These are phyloP conservation scores for Pyronema omphalodes DNA, from an alignment of 495 filamentous ascomycete species.

Conservation along the genomic window DNA sequence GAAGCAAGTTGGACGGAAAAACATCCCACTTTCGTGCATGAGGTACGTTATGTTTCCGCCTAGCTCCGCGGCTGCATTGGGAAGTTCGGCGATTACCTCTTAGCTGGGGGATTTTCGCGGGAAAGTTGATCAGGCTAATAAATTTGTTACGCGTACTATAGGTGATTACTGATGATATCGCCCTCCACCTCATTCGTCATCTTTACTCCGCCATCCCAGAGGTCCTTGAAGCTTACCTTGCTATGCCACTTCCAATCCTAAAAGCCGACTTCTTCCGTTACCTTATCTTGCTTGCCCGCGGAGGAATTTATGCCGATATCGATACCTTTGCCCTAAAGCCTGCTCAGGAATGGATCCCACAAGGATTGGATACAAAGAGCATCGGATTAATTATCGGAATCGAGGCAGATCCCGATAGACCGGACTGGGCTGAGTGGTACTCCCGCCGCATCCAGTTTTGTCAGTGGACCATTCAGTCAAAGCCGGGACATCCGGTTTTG, in stretches of 20 bases:
- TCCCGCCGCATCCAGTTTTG: conserved; percentile 92
- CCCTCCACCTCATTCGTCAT: conserved; percentile 60
- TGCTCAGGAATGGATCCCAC: conserved; percentile 73
- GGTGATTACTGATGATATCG: conserved; percentile 80
- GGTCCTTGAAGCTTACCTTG: conserved; percentile 76
- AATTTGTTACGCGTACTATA: background rate
- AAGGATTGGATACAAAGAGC: conserved; percentile 50
- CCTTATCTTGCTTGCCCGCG: conserved; percentile 77
- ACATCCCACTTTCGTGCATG: conserved; percentile 83
- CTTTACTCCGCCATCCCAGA: conserved; percentile 79
- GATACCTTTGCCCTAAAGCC: conserved; percentile 73
- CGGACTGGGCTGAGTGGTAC: conserved; percentile 92
- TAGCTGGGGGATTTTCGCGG: background rate
- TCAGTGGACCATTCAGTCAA: conserved; percentile 95
- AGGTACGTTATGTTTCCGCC: conserved; percentile 26
- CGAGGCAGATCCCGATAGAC: conserved; percentile 83
- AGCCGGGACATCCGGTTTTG: conserved; percentile 83
- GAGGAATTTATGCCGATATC: conserved; percentile 93
- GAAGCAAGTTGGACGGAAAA: conserved; percentile 85
- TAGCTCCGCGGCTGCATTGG: background rate
- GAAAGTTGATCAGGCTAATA: background rate
- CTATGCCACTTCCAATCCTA: conserved; percentile 68
- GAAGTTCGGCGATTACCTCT: background rate
- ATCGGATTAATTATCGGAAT: conserved; percentile 84
- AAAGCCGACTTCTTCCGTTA: conserved; percentile 99